Percentiles rank a stretch among this genome's conserved stretches.
These are phyloP conservation scores for Suhomyces vadensis DNA, from an alignment of 805 yeast species.

Conservation along the genomic window DNA sequence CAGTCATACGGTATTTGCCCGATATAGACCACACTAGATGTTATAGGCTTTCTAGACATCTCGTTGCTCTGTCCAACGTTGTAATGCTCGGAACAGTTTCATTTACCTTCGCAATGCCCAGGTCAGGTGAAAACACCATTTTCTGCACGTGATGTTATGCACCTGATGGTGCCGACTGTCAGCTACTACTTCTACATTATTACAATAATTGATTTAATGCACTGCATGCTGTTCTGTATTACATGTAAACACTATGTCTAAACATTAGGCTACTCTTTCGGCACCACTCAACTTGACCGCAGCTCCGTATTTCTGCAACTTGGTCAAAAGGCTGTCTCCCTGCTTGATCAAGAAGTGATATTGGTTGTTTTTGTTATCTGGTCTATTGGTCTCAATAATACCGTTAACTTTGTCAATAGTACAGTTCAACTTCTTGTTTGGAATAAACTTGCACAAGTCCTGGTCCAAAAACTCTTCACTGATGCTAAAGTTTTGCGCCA, in stretches of 20 bases:
- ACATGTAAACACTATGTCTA: neutral
- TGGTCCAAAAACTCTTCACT: slow-evolving; percentile 79
- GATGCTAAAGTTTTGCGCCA: slow-evolving; percentile 95
- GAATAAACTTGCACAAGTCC: slow-evolving; percentile 87
- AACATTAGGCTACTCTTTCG: slow-evolving; percentile 51
- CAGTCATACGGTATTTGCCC: slow-evolving; percentile 73
- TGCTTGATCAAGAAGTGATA: slow-evolving; percentile 85
- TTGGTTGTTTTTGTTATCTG: slow-evolving; percentile 94
- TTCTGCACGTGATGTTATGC: neutral
- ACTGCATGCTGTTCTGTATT: neutral
- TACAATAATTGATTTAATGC: slow-evolving; percentile 1
- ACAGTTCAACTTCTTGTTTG: slow-evolving; percentile 91
- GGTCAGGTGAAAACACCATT: neutral
- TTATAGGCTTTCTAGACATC: neutral
- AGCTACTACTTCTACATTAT: neutral
- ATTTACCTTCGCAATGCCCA: too few species aligned
- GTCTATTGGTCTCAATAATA: slow-evolving; percentile 91
- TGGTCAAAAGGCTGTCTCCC: slow-evolving; percentile 90
- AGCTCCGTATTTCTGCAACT: slow-evolving; percentile 94
- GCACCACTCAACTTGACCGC: slow-evolving; percentile 95
- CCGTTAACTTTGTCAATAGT: slow-evolving; percentile 95
- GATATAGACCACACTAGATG: slow-evolving; percentile 38
- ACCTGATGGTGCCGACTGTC: neutral
- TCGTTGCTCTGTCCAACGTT: neutral
- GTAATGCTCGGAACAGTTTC: too few species aligned